Evolutionary conservation across 768 basidiomycete genomes (phyloP).

Genomic region (Tylopilus sp.): DNA sequence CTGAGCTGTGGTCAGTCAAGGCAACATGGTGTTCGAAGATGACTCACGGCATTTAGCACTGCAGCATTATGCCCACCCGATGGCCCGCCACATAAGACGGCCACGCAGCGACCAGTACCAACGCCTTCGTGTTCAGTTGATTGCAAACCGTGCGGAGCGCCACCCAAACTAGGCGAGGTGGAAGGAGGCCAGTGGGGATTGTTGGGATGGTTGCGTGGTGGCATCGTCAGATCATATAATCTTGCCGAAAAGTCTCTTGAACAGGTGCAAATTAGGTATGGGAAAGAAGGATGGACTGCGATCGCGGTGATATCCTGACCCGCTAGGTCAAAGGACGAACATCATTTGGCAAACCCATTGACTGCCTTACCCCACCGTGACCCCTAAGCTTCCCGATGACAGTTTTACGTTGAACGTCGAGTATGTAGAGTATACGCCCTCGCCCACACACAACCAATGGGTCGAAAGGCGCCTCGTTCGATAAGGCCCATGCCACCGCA

Average conservation of each 20-base stretch:
- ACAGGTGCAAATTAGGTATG: constrained; percentile 65
- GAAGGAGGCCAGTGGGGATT: constrained; percentile 63
- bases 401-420: constrained; percentile 40
- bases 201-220: constrained; percentile 31
- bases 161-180: constrained; percentile 49
- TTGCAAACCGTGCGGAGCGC: constrained; percentile 68
- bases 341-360: not conserved
- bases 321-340: constrained; percentile 27
- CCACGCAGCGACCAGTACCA: constrained; percentile 56
- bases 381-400: constrained; percentile 55
- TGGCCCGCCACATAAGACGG: constrained; percentile 63
- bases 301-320: constrained; percentile 61
- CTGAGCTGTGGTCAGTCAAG: constrained; percentile 32
- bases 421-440: constrained; percentile 53
- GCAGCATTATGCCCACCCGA: constrained; percentile 73
- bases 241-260: constrained; percentile 69
- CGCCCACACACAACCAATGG: constrained; percentile 59
- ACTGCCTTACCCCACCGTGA: constrained; percentile 65
- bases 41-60: constrained; percentile 59
- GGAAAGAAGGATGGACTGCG: constrained; percentile 54
- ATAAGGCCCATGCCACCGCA: constrained; percentile 59
- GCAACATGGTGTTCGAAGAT: not conserved
- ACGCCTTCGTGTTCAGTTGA: constrained; percentile 57
- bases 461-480: constrained; percentile 40
- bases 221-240: constrained; percentile 58